Base-by-base conservation (phyloP, 441 rosid genomes). In the Erysimum cheiri region DNA sequence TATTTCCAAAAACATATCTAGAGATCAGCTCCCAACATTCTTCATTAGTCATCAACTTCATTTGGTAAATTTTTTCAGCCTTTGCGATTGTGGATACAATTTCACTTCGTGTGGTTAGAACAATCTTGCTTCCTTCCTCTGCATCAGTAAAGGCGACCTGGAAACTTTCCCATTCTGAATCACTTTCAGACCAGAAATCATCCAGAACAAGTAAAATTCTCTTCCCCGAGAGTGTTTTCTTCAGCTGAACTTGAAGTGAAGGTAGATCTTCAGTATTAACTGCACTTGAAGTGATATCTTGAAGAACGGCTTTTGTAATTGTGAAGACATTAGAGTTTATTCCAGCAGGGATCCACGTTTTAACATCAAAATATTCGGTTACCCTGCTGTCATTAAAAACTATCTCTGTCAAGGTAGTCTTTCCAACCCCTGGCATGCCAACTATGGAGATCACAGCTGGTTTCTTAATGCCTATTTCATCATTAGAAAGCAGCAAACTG, bases 351-450 rank as follows among this genome's bases (percentile, higher is more conserved):
- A 71, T 55, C 80, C 80, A 71, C 14, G 46, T 37, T 71, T 60
- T 76, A 19, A 43, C 46, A 33, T 60, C 48, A 53, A 71, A 76
- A 47, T 60, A 52, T 11, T 66, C 29, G 10, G 67, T 58, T 32
- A 76, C 60, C n/a, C 22, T 52, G 19, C 12, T 41, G 64, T 76
- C 80, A 4, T 66, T 60, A 56, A 33, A 76, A 19, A 60, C 69
- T 33, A 46, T 58, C 59, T 76, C 52, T 36, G 69, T 60, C 62
- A 76, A 67, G 52, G 72, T 66, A 28, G 80, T 76, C 33, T 76
- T 76, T 44, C 80, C 80, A 52, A 71, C 19, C 33, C 80, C 80
- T 17, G 76, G 69, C 80, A 76, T 76, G 32, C 80, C 80, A 3
- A 71, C 64, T 15, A 71, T 66, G 36, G 80, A 67, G 55, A 76